These are phyloP conservation scores for Ophiostoma piceae DNA, from an alignment of 2,329 filamentous ascomycete species.

Conservation along the genomic window DNA sequence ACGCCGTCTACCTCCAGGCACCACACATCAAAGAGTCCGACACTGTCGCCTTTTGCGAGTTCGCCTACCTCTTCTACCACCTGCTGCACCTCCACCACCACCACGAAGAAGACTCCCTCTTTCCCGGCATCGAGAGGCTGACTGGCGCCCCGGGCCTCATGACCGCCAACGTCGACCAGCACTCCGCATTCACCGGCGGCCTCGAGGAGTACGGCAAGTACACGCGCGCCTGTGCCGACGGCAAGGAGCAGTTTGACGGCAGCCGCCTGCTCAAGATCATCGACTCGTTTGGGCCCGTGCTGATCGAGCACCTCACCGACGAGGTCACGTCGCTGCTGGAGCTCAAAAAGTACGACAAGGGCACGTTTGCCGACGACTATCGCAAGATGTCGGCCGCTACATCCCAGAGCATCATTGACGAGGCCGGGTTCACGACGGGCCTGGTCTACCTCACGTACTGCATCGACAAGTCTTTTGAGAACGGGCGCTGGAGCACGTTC, in stretches of 20 bases:
- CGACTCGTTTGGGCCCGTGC: conserved; percentile 35
- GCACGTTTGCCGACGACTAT: conserved; percentile 31
- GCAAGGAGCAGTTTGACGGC: conserved; percentile 29
- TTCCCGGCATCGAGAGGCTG: conserved; percentile 33
- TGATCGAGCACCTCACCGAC: conserved; percentile 37
- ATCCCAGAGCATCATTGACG: conserved; percentile 29
- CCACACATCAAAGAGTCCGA: conserved; percentile 35
- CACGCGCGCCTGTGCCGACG: conserved; percentile 30
- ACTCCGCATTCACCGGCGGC: conserved; percentile 34
- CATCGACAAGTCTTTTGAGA: conserved; percentile 30
- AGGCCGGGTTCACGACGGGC: conserved; percentile 26
- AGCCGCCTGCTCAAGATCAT: conserved; percentile 33
- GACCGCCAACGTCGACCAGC: conserved; percentile 35
- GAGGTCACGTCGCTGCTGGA: conserved; percentile 38
- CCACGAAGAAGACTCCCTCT: conserved; percentile 34
- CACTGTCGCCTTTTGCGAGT: conserved; percentile 33
- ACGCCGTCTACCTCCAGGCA: conserved; percentile 34
- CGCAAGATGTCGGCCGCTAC: conserved; percentile 24
- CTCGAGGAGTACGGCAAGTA: conserved; percentile 33
- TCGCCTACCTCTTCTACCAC: conserved; percentile 29
- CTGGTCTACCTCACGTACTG: conserved; percentile 28
- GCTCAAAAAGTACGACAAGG: conserved; percentile 33
- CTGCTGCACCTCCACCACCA: conserved; percentile 34
- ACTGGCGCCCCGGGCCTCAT: conserved; percentile 32
- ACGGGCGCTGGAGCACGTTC: conserved; percentile 33